A percentile compares a stretch with the other conserved stretches of the same genome.
Conservation (phyloP, 2,329 filamentous ascomycete genomes). For the Colletotrichum horii region DNA sequence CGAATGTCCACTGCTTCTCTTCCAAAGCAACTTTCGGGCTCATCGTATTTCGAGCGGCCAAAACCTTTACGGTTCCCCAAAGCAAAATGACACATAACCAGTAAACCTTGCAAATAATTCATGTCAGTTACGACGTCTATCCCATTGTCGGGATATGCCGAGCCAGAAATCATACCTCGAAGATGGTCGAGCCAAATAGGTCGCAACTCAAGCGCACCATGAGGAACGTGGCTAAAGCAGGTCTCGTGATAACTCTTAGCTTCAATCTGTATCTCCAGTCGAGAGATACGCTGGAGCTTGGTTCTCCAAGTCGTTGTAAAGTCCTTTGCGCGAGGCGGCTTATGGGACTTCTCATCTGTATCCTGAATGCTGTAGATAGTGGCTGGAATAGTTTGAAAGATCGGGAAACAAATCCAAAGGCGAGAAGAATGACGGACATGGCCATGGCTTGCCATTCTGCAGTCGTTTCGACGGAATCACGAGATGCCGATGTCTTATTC, state of each 20-base stretch:
- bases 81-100: not conserved
- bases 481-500: not conserved
- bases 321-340: not conserved
- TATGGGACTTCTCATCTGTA: not conserved
- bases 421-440: not conserved
- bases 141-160: rapidly evolving
- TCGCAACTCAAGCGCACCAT: not conserved
- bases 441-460: not conserved
- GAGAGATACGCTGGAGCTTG: not conserved
- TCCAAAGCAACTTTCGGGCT: not conserved
- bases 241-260: not conserved
- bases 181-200: not conserved
- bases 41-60: not conserved
- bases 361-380: not conserved
- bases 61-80: not conserved
- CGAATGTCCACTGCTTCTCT: not conserved
- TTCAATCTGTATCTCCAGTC: not conserved
- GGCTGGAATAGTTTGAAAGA: not conserved
- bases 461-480: not conserved
- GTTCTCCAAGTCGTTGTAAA: not conserved
- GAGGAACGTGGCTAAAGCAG: not conserved
- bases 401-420: not conserved
- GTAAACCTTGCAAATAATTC: not conserved
- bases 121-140: not conserved
- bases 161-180: not conserved